phyloP scores from a whole-genome alignment of 768 basidiomycete genomes.

The Hypholoma sublateritium region DNA sequence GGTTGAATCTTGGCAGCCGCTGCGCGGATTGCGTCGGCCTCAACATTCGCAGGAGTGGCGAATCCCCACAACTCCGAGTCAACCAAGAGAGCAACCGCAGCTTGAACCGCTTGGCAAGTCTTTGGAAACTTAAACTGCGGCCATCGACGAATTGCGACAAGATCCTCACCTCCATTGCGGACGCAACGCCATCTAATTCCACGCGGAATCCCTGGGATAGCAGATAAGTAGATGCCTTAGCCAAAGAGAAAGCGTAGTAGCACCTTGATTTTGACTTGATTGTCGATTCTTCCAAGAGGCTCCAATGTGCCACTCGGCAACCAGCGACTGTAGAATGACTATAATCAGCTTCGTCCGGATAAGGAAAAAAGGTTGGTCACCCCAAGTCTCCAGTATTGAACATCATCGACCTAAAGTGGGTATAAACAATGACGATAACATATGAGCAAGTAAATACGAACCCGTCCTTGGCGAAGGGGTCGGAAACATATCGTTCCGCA shows the following conservation, averaged over 20 bases:
- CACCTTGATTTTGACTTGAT: conserved; percentile 66
- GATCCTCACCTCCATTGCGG: conserved; percentile 52
- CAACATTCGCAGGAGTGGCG: conserved; percentile 38
- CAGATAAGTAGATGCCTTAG: not conserved
- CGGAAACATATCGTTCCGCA: conserved; percentile 45
- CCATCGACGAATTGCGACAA: not conserved
- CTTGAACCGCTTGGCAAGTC: conserved; percentile 41
- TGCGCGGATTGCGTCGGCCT: conserved; percentile 37
- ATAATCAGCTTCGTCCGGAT: conserved; percentile 2
- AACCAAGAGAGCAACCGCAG: conserved; percentile 51
- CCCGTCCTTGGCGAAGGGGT: conserved; percentile 52
- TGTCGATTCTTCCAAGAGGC: conserved; percentile 59
- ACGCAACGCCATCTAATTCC: conserved; percentile 61
- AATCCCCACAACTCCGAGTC: conserved; percentile 58
- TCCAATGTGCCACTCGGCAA: conserved; percentile 51
- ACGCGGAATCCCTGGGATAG: conserved; percentile 56
- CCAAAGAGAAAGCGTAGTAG: not conserved
- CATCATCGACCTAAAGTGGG: conserved; percentile 40
- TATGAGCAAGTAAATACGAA: conserved; percentile 23
- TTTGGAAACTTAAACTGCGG: conserved; percentile 14
- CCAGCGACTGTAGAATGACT: conserved; percentile 39
- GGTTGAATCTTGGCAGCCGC: conserved; percentile 54
- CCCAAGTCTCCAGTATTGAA: conserved; percentile 66
- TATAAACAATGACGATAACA: not conserved
- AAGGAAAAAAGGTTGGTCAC: conserved; percentile 18